A percentile compares a stretch with the other conserved stretches of the same genome.
Conservation (phyloP, 1,139 yeast genomes). For the Kodamaea sp. region DNA sequence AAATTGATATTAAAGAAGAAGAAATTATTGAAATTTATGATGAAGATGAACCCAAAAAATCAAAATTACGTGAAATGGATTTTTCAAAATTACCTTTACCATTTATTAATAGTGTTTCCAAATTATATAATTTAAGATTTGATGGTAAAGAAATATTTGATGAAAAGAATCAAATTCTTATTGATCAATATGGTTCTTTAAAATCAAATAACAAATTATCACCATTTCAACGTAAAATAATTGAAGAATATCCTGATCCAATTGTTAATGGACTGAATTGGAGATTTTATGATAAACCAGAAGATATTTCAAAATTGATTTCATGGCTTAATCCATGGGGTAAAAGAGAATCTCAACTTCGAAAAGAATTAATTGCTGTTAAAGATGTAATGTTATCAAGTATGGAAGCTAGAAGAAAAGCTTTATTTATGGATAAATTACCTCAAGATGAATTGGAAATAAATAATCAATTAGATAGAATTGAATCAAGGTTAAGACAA, state of each 20-base stretch:
- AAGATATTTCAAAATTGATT: constrained; percentile 55
- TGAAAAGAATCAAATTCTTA: constrained; percentile 17
- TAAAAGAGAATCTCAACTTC: constrained; percentile 61
- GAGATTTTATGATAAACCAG: constrained; percentile 66
- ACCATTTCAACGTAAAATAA: constrained; percentile 56
- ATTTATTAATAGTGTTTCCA: constrained; percentile 19
- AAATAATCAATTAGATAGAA: constrained; percentile 30
- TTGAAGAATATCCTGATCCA: constrained; percentile 64
- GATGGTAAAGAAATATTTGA: constrained; percentile 15
- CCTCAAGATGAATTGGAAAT: constrained; percentile 44
- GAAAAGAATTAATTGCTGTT: constrained; percentile 56
- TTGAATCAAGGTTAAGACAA: constrained; percentile 11
- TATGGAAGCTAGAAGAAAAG: constrained; percentile 57
- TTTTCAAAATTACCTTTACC: constrained; percentile 14
- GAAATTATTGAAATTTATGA: constrained; percentile 7
- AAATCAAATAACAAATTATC: constrained; percentile 24
- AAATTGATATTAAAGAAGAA: constrained; percentile 24
- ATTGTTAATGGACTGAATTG: constrained; percentile 54
- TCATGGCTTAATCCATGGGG: constrained; percentile 78
- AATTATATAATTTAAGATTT: constrained; percentile 19
- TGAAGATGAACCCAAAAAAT: constrained; percentile 10
- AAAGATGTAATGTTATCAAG: constrained; percentile 55
- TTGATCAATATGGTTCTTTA: constrained; percentile 47
- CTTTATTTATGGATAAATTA: constrained; percentile 39
- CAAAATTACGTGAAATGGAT: constrained; percentile 11